Conservation (phyloP, 148 eudicot species). For the Rhododendron ferrugineum region DNA sequence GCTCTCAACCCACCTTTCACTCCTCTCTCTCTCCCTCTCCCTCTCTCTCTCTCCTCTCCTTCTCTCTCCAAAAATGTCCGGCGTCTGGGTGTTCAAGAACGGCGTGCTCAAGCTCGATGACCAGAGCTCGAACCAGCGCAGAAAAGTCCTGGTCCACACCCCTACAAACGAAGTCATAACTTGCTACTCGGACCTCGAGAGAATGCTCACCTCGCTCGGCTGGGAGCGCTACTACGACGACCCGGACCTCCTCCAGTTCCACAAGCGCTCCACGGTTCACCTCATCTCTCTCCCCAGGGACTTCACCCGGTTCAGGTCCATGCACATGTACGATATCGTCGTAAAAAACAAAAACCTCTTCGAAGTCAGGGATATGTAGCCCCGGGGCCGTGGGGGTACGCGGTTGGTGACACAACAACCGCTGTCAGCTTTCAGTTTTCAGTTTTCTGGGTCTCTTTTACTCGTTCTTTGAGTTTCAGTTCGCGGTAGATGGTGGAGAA, state of each 20-base stretch:
- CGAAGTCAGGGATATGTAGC: conserved; percentile 64
- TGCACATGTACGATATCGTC: conserved; percentile 92
- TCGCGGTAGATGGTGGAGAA: neutral
- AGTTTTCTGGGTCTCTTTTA: neutral
- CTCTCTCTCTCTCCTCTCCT: too few relatives aligned
- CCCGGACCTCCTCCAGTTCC: conserved; percentile 69
- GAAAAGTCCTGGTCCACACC: conserved; percentile 58
- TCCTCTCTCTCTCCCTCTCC: neutral
- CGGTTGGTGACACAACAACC: neutral
- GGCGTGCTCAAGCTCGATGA: conserved; percentile 66
- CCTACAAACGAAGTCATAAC: conserved; percentile 59
- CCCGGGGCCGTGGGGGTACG: too few relatives aligned
- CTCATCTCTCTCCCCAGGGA: conserved; percentile 83
- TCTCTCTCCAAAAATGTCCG: conserved; percentile 39
- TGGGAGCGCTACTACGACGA: conserved; percentile 89
- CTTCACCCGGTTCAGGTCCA: conserved; percentile 64
- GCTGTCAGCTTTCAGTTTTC: neutral
- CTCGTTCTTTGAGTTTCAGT: neutral
- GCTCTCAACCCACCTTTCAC: neutral
- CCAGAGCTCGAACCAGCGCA: conserved; percentile 25
- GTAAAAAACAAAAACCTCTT: conserved; percentile 77
- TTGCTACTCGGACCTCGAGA: conserved; percentile 45
- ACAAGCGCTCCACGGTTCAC: conserved; percentile 69
- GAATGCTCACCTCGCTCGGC: conserved; percentile 44
- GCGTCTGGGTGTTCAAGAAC: conserved; percentile 90